Conservation (phyloP, 2,329 filamentous ascomycete genomes). For the Cladophialophora yegresii region DNA sequence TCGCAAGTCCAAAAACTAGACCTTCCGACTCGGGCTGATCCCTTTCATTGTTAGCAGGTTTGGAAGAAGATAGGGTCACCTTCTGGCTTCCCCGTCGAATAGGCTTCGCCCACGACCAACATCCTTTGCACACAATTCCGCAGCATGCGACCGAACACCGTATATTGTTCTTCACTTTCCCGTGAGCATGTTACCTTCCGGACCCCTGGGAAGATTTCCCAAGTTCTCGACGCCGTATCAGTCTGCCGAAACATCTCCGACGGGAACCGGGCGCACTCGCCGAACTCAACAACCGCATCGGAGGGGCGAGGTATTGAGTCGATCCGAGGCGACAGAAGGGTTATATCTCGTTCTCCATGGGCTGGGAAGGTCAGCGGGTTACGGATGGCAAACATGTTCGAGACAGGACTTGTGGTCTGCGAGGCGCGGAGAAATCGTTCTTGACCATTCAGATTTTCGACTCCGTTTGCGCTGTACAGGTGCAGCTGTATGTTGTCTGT, state of each 20-base stretch:
- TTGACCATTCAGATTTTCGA: constrained; percentile 26
- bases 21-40: constrained; percentile 51
- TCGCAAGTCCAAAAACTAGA: constrained; percentile 70
- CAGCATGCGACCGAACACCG: constrained; percentile 20
- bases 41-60: constrained; percentile 80
- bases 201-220: constrained; percentile 18
- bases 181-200: constrained; percentile 21
- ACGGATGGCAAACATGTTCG: constrained; percentile 15
- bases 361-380: constrained; percentile 13
- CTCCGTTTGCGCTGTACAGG: constrained; percentile 20
- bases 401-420: constrained; percentile 17
- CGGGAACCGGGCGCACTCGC: constrained; percentile 3
- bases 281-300: constrained; percentile 8
- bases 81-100: constrained; percentile 29
- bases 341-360: constrained; percentile 18
- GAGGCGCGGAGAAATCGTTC: constrained; percentile 20
- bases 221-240: constrained; percentile 19
- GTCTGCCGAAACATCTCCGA: constrained; percentile 22
- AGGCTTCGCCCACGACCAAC: constrained; percentile 22
- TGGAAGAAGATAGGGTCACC: constrained; percentile 74
- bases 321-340: constrained; percentile 17
- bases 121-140: constrained; percentile 17
- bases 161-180: constrained; percentile 16
- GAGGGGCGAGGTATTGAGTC: constrained; percentile 12
- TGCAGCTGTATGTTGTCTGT: constrained; percentile 13